Base-by-base conservation (phyloP, 2,329 filamentous ascomycete species). In the Alternaria postmessia region DNA sequence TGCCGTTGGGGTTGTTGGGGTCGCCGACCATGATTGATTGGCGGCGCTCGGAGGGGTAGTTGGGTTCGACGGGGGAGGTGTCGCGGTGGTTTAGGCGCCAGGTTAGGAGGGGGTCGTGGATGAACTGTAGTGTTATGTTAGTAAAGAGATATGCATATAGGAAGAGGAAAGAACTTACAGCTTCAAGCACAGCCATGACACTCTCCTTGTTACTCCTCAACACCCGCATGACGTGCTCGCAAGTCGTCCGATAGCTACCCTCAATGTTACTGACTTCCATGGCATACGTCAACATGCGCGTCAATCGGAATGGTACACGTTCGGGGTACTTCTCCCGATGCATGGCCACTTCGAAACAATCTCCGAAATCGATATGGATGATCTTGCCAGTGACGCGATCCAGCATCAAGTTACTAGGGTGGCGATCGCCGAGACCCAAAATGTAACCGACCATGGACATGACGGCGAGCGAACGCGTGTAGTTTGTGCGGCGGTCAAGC, bases 361-460 rank as follows among this genome's bases (percentile, higher is more conserved):
- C 95, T 70, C 95, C 96, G 73, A 99, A 99, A 83, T 99, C 95
- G 71, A 99, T 98, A 77, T 99, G 95, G 67, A 99, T 90, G 64
- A 99, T 95, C 83, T 96, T 97, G 75, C 95, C 95, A 1, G 94
- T 98, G 62, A 96, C 89, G 39, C 93, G 91, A 79, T 99, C 95
- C 41, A 99, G 89, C 91, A 99, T 96, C 73, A 99, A 82, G 79
- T 99, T 99, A 62, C 93, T 97, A 38, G 96, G 96, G 81, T 99
- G 95, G 48, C 96, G 90, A 81, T 99, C 95, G 55, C 95, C 95
- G 14, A 99, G 85, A 61, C 95, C 96, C 22, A 99, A 88, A 66
- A 99, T 98, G 79, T 99, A 99, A 65, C 95, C 95, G n/a, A 98
- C 95, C 93, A 99, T 99, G n/a, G 93, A 97, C 95, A 99, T 99